Evolutionary conservation across 306 rosid species (phyloP).

Genomic region (Begonia loranthoides): DNA sequence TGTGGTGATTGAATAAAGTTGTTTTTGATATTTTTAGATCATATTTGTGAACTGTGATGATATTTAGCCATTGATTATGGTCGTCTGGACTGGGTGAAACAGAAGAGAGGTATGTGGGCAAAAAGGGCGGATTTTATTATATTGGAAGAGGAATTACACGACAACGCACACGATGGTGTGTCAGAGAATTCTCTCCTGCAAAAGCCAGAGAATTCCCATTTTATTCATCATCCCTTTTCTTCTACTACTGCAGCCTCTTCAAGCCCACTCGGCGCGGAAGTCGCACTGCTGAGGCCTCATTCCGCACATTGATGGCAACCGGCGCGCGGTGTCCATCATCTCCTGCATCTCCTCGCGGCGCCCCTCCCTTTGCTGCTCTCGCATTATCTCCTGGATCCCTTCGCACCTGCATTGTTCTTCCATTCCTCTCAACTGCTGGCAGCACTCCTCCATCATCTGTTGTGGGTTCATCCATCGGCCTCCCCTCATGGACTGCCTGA

Average conservation of each 20-base stretch:
- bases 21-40: too few species aligned
- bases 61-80: too few species aligned
- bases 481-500: not conserved
- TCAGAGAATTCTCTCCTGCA: too few species aligned
- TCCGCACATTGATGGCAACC: not conserved
- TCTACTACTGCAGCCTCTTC: not conserved
- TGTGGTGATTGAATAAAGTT: too few species aligned
- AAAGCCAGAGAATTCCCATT: too few species aligned
- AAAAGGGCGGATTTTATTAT: too few species aligned
- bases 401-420: not conserved
- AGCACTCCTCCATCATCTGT: not conserved
- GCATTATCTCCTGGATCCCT: not conserved
- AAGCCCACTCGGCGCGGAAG: not conserved
- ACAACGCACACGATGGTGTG: too few species aligned
- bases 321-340: not conserved
- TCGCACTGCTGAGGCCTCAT: not conserved
- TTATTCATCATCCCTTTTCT: too few species aligned
- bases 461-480: not conserved
- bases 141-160: too few species aligned
- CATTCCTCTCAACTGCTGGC: not conserved
- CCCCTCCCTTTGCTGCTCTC: not conserved
- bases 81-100: too few species aligned
- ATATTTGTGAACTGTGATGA: too few species aligned
- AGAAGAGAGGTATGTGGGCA: too few species aligned
- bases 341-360: not conserved